Evolutionary conservation across 1,284 basidiomycete species (phyloP), one percentile per base, ranked within the genome.

Genomic region (Fistulinella staudtii): DNA sequence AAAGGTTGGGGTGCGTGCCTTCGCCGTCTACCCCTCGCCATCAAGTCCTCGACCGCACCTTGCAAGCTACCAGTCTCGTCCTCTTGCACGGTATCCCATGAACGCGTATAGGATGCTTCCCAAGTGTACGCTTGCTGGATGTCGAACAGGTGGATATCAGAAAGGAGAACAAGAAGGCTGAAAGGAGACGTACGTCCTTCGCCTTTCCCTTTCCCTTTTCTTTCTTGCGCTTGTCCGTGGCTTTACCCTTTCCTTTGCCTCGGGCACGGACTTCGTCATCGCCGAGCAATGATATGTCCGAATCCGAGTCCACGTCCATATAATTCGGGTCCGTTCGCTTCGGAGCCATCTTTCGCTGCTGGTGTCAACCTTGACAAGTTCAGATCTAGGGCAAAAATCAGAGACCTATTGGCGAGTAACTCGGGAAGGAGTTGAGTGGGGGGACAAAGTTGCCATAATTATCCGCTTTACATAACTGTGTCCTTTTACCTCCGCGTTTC

Each of bases 71-170:
- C 95, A 0, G 77, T 78, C 58, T 94, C 95, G 64, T 99, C 95
- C 66, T 99, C 96, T 60, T 93, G 88, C 0, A 99, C 92, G 3
- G 86, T 89, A 57, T 99, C 96, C 95, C 95, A 99, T 38, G 89
- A 90, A 35, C 93, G 84, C 39, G 91, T 85, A 64, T 94, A 97
- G 8, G 89, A 86, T 1, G 89, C 94, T 65, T 98, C 95, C 95
- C 95, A 98, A 23, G 93, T 91, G 58, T 94, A 94, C 1, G 82
- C 75, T 77, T 80, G 81, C 82, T 87, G 57, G 21, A 47, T 20
- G 25, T n/a, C n/a, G 29, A 51, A 3, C 5, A 31, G 6, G 14
- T 20, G 28, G 20, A 17, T 46, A n/a, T n/a, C n/a, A n/a, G 20
- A 41, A 40, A 42, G 13, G 33, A 29, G 35, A 6, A 33, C 13